Base-by-base conservation (phyloP, 1,284 basidiomycete genomes). In the Trichosporon sp. region DNA sequence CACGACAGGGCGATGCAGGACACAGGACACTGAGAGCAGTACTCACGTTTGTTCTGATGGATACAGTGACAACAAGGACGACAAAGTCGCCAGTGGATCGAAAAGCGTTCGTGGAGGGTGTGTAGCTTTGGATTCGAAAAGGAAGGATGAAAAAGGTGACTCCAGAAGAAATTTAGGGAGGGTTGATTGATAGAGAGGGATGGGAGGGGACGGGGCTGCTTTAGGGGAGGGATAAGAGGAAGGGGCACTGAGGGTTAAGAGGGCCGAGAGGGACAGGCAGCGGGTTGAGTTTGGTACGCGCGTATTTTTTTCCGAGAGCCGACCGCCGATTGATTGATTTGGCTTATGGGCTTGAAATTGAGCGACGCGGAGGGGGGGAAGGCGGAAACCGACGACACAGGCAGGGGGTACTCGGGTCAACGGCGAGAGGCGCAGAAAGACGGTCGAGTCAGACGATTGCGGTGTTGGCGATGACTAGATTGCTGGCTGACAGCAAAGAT, bases 241-340 rank as follows among this genome's bases (percentile, higher is more conserved):
- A 29, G 27, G 49, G 49, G 49, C 49, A 44, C 40, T 44, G 40
- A 44, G 40, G 40, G 40, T 44, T 44, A 54, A 31, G 49, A 54
- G 49, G 49, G 49, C 49, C 27, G 25, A 16, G 27, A 29, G 49
- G 49, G 27, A 54, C 29, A 54, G 16, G 27, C 16, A 29, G 27
- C n/a, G 5, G 27, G 49, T 54, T 54, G 49, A 54, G 49, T 54
- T 54, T 54, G 49, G 49, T 54, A 54, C 49, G 27, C 49, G 49
- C 49, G 49, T 54, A 54, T 54, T 54, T 54, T 54, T 54, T 54
- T 54, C 49, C 49, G 49, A 29, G 49, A 54, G 49, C 49, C 49
- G 49, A 54, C 49, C 49, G 49, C 49, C 49, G 49, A 29, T n/a
- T n/a, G 34, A 34, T 34, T n/a, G 40, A 44, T 44, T 44, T 44